Conservation (phyloP, 768 basidiomycete species). For the Leccinum broughii region DNA sequence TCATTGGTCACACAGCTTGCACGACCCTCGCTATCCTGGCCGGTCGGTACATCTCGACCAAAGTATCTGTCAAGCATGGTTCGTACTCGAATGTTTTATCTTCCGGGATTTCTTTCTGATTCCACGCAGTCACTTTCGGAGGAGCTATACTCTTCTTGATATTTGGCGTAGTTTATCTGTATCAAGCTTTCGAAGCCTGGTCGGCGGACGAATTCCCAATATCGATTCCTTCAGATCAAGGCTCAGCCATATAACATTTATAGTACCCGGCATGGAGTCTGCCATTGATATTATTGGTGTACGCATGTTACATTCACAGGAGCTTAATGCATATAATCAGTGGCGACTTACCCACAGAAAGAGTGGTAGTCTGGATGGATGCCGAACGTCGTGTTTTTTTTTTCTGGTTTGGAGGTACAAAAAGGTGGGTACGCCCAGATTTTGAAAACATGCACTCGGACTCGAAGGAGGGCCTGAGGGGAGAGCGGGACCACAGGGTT, state of each 20-base stretch:
- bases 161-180: slow-evolving; percentile 79
- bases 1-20: slow-evolving; percentile 85
- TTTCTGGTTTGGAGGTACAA: background rate
- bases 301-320: slow-evolving; percentile 5
- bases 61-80: slow-evolving; percentile 94
- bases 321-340: background rate
- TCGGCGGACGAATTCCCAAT: slow-evolving; percentile 24
- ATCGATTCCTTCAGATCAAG: slow-evolving; percentile 12
- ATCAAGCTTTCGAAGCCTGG: slow-evolving; percentile 48
- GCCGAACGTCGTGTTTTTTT: background rate
- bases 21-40: slow-evolving; percentile 91
- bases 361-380: background rate
- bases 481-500: background rate
- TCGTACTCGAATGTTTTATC: slow-evolving; percentile 31
- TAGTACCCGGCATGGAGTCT: background rate
- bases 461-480: background rate
- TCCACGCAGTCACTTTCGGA: slow-evolving; percentile 71
- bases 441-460: background rate
- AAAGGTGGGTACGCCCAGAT: background rate
- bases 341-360: background rate
- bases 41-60: slow-evolving; percentile 88
- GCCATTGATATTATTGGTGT: slow-evolving; percentile 1
- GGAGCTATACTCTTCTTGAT: slow-evolving; percentile 82
- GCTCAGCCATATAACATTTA: slow-evolving; percentile 1
- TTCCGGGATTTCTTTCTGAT: background rate